These are phyloP conservation scores for Trifolium subterraneum DNA, from an alignment of 306 rosid species.

Conservation along the genomic window DNA sequence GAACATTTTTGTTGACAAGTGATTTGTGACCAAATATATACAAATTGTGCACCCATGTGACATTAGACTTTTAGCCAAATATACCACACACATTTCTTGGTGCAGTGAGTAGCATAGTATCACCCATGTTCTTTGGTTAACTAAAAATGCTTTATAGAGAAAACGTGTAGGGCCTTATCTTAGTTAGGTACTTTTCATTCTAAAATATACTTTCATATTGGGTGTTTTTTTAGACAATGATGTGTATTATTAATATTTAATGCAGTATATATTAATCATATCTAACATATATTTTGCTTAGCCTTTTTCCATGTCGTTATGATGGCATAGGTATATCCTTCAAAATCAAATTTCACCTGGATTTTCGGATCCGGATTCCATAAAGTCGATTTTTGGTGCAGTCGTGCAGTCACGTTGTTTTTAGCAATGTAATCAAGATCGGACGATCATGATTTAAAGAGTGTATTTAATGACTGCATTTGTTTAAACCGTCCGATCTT, in stretches of 20 bases:
- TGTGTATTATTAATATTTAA: conserved; percentile 35
- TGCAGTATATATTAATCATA: not conserved
- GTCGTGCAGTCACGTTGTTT: too few relatives aligned
- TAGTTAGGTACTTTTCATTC: conserved; percentile 24
- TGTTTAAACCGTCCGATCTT: too few relatives aligned
- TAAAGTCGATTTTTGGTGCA: too few relatives aligned
- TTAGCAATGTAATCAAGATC: too few relatives aligned
- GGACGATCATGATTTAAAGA: too few relatives aligned
- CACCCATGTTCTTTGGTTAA: conserved; percentile 22
- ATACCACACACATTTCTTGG: conserved; percentile 2
- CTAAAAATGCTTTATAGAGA: conserved; percentile 15
- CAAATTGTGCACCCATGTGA: conserved; percentile 54
- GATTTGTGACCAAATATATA: conserved; percentile 37
- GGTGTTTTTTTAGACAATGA: conserved; percentile 39
- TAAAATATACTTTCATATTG: conserved; percentile 14
- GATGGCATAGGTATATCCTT: not conserved
- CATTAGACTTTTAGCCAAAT: conserved; percentile 36
- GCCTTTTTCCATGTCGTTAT: not conserved
- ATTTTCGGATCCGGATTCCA: too few relatives aligned
- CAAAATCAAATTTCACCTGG: not conserved
- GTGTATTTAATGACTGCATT: too few relatives aligned
- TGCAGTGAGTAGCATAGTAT: conserved; percentile 10
- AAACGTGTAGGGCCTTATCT: conserved; percentile 60
- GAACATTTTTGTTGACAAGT: conserved; percentile 43
- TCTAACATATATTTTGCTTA: too few relatives aligned